Percentiles rank a stretch among this genome's conserved stretches.
Evolutionary conservation across 2,329 filamentous ascomycete genomes (phyloP).

Genomic region (Ceratocystiopsis sp.): DNA sequence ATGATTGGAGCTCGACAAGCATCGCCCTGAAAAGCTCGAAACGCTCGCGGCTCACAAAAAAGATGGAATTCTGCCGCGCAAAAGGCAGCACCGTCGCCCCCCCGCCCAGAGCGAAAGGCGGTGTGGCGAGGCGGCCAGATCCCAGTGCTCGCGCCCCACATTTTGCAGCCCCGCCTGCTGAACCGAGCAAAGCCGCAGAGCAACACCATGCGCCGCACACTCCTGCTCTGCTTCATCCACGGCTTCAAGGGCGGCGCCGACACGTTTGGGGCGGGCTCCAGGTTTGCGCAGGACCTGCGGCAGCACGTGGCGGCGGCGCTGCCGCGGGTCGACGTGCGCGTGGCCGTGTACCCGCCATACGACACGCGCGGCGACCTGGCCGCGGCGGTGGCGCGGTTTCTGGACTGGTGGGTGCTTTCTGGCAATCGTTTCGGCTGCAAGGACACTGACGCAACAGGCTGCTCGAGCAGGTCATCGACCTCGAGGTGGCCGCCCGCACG

Average conservation of each 20-base stretch:
- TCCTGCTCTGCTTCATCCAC: conserved; percentile 71
- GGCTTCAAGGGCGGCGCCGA: conserved; percentile 77
- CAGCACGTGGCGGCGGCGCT: conserved; percentile 46
- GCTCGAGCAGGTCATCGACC: conserved; percentile 79
- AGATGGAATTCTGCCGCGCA: too few relatives aligned
- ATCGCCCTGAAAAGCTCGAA: too few relatives aligned
- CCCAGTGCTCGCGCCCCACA: too few relatives aligned
- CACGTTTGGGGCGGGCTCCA: conserved; percentile 50
- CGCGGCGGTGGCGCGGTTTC: conserved; percentile 54
- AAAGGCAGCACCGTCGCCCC: too few relatives aligned
- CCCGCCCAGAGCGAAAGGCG: too few relatives aligned
- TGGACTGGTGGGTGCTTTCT: conserved; percentile 43
- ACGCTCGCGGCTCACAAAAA: too few relatives aligned
- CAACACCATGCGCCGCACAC: conserved; percentile 50
- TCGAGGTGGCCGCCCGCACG: conserved; percentile 69
- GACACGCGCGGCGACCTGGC: conserved; percentile 65
- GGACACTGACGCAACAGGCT: conserved; percentile 39
- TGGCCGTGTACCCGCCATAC: conserved; percentile 61
- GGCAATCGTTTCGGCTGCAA: not conserved
- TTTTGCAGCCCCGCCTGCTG: too few relatives aligned
- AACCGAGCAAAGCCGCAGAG: too few relatives aligned
- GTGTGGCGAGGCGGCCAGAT: too few relatives aligned
- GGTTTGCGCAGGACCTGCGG: conserved; percentile 57
- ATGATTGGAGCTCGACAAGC: too few relatives aligned
- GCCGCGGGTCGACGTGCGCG: conserved; percentile 49